A percentile compares a stretch with the other conserved stretches of the same genome.
phyloP scores from a whole-genome alignment of 1,284 basidiomycete species.

The Ganoderma meredithae region DNA sequence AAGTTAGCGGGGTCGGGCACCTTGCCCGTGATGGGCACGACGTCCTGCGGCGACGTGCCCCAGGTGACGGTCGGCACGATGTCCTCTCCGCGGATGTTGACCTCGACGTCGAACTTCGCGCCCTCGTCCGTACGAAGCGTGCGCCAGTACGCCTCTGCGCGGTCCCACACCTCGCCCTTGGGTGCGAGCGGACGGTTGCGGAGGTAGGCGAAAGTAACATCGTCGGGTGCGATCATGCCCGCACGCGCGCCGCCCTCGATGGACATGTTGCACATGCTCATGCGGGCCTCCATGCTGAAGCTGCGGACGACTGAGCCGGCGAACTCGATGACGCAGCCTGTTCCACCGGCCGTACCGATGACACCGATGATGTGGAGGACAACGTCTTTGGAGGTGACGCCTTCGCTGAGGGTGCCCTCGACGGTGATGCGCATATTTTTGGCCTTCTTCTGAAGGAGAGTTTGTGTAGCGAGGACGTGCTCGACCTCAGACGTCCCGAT shows the following conservation, averaged over 20 bases:
- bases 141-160: constrained; percentile 89
- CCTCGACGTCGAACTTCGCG: constrained; percentile 90
- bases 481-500: constrained; percentile 98
- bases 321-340: constrained; percentile 93
- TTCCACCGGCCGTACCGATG: constrained; percentile 95
- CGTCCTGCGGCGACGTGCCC: constrained; percentile 97
- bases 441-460: constrained; percentile 89
- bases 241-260: constrained; percentile 96
- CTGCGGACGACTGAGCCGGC: constrained; percentile 91
- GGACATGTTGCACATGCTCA: constrained; percentile 99
- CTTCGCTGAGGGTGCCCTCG: constrained; percentile 85
- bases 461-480: constrained; percentile 96
- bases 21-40: constrained; percentile 84
- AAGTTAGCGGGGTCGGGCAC: constrained; percentile 86
- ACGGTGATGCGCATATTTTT: constrained; percentile 98
- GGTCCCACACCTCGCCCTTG: constrained; percentile 91
- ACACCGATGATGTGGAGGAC: constrained; percentile 94
- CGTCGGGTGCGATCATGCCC: constrained; percentile 96
- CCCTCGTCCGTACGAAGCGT: constrained; percentile 87
- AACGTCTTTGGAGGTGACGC: constrained; percentile 95
- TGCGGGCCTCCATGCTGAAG: constrained; percentile 95
- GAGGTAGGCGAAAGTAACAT: constrained; percentile 91
- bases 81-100: constrained; percentile 87
- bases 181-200: constrained; percentile 87
- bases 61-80: constrained; percentile 96